Base-by-base conservation (phyloP, 2,329 filamentous ascomycete genomes). In the Aureobasidium sp. region DNA sequence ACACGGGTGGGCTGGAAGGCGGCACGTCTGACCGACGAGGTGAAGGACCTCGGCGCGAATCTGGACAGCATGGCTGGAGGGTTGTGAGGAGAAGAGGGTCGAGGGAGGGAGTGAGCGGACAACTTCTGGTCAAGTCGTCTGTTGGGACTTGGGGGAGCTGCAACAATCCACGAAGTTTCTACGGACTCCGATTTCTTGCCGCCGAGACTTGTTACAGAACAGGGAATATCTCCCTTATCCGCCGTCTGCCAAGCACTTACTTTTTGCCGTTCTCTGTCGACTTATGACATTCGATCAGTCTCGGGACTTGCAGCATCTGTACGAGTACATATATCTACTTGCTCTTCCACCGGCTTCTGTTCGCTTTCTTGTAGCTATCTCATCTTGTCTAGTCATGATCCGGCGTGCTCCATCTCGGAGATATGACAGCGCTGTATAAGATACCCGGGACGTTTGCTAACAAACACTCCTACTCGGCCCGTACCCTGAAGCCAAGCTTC, bases 1-100 rank as follows among this genome's bases (percentile, higher is more conserved):
- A 75, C 74, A 68, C 74, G 74, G 37, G 70, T 61, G 29, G 74
- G 69, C 63, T 71, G 67, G 61, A 70, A 66, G 35, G 65, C 64
- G 31, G 62, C 61, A 62, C 69, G 63, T 60, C 70, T 67, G 49
- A 65, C 63, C 38, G 71, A 68, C 65, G 70, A 69, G 55, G 69
- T 63, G 53, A 69, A 66, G 19, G 71, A 69, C 65, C 70, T 69
- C 47, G 70, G 70, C 54, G 70, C 70, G 60, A 73, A 71, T 65
- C 67, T 66, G 64, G 71, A 72, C 64, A 73, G 66, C 71, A 73
- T 73, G 47, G 31, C 58, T 50, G 13, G 29, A 29, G 38, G n/a
- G 50, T 40, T 50, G 50, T 42, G 51, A 38, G 43, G 19, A 50
- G 53, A 35, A 37, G 42, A 51, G 40, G 54, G 47, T 31, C 33